phyloP scores from a whole-genome alignment of 2,329 filamentous ascomycete species.

The Trichophyton rubrum region DNA sequence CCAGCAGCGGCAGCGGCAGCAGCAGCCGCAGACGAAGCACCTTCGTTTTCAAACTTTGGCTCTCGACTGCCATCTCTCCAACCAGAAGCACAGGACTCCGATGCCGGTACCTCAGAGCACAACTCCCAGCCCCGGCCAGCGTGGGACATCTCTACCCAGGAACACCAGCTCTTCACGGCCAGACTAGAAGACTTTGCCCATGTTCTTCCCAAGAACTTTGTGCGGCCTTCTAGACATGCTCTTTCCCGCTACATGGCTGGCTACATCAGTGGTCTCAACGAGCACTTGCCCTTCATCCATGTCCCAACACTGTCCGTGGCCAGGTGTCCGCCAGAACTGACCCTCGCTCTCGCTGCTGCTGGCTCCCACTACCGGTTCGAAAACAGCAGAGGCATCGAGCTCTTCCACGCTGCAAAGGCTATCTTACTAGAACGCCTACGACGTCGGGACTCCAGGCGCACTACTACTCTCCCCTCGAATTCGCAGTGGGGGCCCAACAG shows the following conservation, averaged over 20 bases:
- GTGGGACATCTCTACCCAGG: conserved; percentile 37
- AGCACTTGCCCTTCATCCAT: conserved; percentile 42
- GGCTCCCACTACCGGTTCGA: conserved; percentile 39
- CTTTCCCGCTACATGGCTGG: conserved; percentile 40
- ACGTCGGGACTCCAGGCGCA: conserved; percentile 37
- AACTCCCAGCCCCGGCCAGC: conserved; percentile 28
- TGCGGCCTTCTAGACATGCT: conserved; percentile 38
- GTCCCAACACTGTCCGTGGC: conserved; percentile 37
- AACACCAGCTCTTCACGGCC: conserved; percentile 33
- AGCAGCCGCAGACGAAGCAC: conserved; percentile 27
- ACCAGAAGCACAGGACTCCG: conserved; percentile 34
- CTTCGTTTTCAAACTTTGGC: conserved; percentile 38
- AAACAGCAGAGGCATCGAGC: conserved; percentile 40
- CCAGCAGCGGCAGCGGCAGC: background rate
- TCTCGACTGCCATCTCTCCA: conserved; percentile 37
- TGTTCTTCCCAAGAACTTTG: conserved; percentile 36
- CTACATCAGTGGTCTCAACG: conserved; percentile 40
- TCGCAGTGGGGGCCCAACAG: conserved; percentile 32
- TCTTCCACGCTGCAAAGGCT: conserved; percentile 46
- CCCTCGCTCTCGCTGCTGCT: conserved; percentile 40
- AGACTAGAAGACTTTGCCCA: conserved; percentile 36
- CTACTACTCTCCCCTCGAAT: conserved; percentile 22
- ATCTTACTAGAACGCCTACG: conserved; percentile 42
- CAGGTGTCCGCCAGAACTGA: conserved; percentile 36
- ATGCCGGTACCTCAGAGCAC: conserved; percentile 33